These are phyloP conservation scores for Globisporangium spiculum DNA, from an alignment of 352 stramenopile species.

Conservation along the genomic window DNA sequence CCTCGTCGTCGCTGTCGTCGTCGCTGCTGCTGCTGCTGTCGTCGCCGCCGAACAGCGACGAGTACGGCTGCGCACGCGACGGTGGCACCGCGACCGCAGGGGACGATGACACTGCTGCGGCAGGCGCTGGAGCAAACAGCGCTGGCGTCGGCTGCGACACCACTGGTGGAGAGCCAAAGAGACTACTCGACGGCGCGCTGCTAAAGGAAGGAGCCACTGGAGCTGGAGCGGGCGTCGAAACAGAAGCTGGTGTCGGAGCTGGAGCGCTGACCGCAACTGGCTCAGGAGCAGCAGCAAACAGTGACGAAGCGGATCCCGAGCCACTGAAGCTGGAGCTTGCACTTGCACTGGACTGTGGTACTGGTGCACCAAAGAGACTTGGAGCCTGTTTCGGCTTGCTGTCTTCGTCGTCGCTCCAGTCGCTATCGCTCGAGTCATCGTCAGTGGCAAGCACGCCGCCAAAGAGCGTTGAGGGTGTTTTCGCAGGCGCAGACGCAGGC, in stretches of 20 bases:
- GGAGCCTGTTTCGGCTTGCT: conserved; percentile 22
- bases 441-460: conserved; percentile 24
- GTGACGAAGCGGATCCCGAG: conserved; percentile 11
- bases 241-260: not conserved
- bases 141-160: not conserved
- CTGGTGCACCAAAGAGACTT: conserved; percentile 33
- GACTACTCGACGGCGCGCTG: conserved; percentile 6
- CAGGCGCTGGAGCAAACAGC: conserved; percentile 5
- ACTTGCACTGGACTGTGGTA: not conserved
- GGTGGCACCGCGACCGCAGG: conserved; percentile 6
- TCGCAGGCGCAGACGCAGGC: conserved; percentile 17
- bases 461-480: conserved; percentile 29
- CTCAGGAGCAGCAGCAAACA: conserved; percentile 14
- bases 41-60: conserved; percentile 59
- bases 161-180: conserved; percentile 15
- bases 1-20: conserved; percentile 77
- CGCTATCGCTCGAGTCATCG: conserved; percentile 61
- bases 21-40: conserved; percentile 56
- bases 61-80: conserved; percentile 34
- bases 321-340: conserved; percentile 9
- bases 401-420: conserved; percentile 68
- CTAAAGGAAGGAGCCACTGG: conserved; percentile 2
- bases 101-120: not conserved
- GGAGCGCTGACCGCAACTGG: not conserved
- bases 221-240: not conserved